These are phyloP conservation scores for Aotearoamyces nothofagi DNA, from an alignment of 2,329 filamentous ascomycete genomes.

Conservation along the genomic window DNA sequence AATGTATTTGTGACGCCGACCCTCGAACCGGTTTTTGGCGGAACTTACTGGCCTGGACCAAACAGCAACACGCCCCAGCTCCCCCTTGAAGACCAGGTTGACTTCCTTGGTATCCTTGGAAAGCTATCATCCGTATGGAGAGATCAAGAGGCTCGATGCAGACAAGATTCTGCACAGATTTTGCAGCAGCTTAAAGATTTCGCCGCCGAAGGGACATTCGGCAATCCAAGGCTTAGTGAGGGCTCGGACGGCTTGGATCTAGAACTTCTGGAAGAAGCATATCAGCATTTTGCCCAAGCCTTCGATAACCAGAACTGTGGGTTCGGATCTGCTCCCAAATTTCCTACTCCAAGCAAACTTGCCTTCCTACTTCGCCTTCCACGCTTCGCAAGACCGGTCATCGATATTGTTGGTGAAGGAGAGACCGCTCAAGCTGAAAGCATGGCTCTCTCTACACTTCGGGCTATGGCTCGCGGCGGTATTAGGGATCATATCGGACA, in stretches of 20 bases:
- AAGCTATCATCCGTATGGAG: conserved; percentile 67
- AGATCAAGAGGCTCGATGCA: conserved; percentile 69
- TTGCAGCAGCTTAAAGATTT: conserved; percentile 72
- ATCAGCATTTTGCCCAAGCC: conserved; percentile 62
- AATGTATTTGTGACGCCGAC: conserved; percentile 95
- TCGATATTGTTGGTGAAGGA: conserved; percentile 72
- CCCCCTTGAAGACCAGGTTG: conserved; percentile 40
- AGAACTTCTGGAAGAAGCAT: conserved; percentile 83
- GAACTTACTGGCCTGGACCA: conserved; percentile 73
- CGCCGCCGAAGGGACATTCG: conserved; percentile 70
- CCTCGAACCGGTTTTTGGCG: conserved; percentile 86
- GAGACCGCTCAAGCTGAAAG: conserved; percentile 59
- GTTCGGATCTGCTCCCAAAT: conserved; percentile 72
- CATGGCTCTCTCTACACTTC: conserved; percentile 71
- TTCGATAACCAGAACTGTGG: conserved; percentile 70
- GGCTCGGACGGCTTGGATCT: conserved; percentile 63
- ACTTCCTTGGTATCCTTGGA: conserved; percentile 68
- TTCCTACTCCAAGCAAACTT: conserved; percentile 75
- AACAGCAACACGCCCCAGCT: conserved; percentile 23
- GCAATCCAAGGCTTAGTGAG: conserved; percentile 20
- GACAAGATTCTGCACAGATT: conserved; percentile 72
- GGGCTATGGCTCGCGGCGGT: conserved; percentile 59
- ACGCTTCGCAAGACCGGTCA: conserved; percentile 55
- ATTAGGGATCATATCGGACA: conserved; percentile 64
- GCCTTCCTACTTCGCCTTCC: conserved; percentile 65